Percentiles rank a stretch among this genome's conserved stretches.
phyloP scores from a whole-genome alignment of 1,284 basidiomycete genomes.

The Leccinum griseonigrum region DNA sequence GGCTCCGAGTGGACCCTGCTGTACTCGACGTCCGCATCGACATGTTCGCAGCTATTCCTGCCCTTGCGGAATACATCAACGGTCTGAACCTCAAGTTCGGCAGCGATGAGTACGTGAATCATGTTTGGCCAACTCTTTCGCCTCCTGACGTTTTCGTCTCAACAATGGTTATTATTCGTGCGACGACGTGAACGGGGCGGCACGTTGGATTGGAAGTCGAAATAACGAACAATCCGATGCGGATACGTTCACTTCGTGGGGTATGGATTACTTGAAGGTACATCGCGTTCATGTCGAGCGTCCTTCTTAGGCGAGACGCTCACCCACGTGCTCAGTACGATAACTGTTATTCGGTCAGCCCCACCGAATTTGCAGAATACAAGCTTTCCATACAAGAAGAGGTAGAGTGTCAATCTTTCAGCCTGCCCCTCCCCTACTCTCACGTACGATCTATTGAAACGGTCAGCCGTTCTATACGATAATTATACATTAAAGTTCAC shows the following conservation, averaged over 20 bases:
- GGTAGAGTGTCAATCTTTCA: not conserved
- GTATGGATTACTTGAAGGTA: constrained; percentile 14
- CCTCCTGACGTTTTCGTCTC: not conserved
- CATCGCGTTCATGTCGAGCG: not conserved
- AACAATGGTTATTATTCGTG: constrained; percentile 13
- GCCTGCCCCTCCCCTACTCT: not conserved
- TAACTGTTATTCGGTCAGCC: constrained; percentile 10
- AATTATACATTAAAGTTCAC: no score
- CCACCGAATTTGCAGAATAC: not conserved
- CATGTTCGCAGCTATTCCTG: no score
- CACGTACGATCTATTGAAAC: not conserved
- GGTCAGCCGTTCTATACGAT: constrained; percentile 1
- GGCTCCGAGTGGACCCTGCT: no score
- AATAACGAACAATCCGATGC: constrained; percentile 12
- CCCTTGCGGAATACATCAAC: constrained; percentile 9
- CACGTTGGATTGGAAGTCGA: constrained; percentile 10
- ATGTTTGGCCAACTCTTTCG: not conserved
- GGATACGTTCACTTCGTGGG: constrained; percentile 7
- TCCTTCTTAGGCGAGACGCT: not conserved
- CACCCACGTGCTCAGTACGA: constrained; percentile 9
- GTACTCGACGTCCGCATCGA: no score
- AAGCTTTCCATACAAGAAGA: constrained; percentile 1
- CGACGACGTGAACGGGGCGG: not conserved
- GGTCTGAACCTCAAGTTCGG: constrained; percentile 11
- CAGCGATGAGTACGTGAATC: constrained; percentile 13